Evolutionary conservation across 2,329 filamentous ascomycete genomes (phyloP).

Genomic region (Pyrenochaeta sp.): DNA sequence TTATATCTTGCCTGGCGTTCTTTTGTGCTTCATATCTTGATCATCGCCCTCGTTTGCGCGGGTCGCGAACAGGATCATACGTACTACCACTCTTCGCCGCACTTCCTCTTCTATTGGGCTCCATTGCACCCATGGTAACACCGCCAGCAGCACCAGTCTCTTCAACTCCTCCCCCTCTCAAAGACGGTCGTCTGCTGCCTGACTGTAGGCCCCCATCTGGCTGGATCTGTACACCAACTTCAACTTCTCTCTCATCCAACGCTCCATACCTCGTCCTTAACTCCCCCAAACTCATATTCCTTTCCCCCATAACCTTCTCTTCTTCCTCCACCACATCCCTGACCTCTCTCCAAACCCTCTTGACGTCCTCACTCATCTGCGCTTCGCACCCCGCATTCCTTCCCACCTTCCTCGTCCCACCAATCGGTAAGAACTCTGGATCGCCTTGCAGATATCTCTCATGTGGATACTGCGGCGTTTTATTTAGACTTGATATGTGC

Average conservation of each 20-base stretch:
- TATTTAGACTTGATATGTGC: constrained; percentile 21
- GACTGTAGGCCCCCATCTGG: background rate
- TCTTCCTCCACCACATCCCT: background rate
- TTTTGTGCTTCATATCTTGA: background rate
- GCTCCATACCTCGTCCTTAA: background rate
- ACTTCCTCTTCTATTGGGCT: background rate
- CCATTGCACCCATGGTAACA: background rate
- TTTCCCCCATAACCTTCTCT: background rate
- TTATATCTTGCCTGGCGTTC: too few relatives aligned
- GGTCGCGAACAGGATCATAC: background rate
- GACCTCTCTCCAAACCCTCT: background rate
- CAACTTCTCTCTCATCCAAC: background rate
- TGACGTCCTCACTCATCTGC: background rate
- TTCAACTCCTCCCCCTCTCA: background rate
- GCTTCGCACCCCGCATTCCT: background rate
- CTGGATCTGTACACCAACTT: background rate
- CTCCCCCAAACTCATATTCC: background rate
- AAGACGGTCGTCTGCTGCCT: background rate
- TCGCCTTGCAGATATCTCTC: background rate
- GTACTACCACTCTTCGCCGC: background rate
- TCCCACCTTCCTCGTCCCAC: background rate
- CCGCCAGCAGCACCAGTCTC: background rate
- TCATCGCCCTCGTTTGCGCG: background rate
- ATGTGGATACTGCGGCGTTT: background rate
- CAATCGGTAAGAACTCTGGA: constrained; percentile 6